Evolutionary conservation across 1,284 basidiomycete genomes (phyloP), one percentile per base, ranked within the genome.

Genomic region (Prillingera fragicola): DNA sequence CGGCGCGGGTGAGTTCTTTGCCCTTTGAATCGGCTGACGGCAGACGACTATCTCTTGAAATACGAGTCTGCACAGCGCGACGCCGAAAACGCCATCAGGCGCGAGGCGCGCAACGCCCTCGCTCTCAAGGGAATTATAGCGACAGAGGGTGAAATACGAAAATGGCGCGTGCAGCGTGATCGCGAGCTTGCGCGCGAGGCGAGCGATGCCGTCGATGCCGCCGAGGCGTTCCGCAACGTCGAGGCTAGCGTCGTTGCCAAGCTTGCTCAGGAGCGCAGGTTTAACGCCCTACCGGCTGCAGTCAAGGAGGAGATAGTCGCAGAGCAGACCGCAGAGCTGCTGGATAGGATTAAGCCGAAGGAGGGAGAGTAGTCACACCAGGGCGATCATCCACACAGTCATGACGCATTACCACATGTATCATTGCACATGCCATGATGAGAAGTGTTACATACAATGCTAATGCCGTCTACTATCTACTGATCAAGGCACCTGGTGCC

Each of bases 81-180:
- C 47, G 75, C 78, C 41, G 86, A 90, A 63, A 80, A 82, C 54
- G 71, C 75, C 8, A 70, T 89, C 29, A 80, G 87, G 24, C 77
- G 79, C 39, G 76, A 85, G 62, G 87, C 87, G 12, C 77, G 84
- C 24, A 73, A 83, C 31, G 85, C 86, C 41, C 77, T 91, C 42
- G 80, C 82, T 12, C 76, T 78, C n/a, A n/a, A n/a, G n/a, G 87
- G 87, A 15, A 74, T 85, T 36, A 78, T 90, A 46, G 80, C 82
- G 5, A 88, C 86, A 8, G 87, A 91, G 68, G 80, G 81, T 9
- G 86, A 85, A 59, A 89, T 90, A 35, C 75, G 80, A 29, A 81
- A 80, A 62, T 91, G 87, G 87, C 82, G 79, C 62, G 77, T 74
- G 17, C 73, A 72, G 50, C 67, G 62, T 55, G 73, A 74, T 41